Base-by-base conservation (phyloP, 441 rosid species). In the Pelargonium fulgidum region DNA sequence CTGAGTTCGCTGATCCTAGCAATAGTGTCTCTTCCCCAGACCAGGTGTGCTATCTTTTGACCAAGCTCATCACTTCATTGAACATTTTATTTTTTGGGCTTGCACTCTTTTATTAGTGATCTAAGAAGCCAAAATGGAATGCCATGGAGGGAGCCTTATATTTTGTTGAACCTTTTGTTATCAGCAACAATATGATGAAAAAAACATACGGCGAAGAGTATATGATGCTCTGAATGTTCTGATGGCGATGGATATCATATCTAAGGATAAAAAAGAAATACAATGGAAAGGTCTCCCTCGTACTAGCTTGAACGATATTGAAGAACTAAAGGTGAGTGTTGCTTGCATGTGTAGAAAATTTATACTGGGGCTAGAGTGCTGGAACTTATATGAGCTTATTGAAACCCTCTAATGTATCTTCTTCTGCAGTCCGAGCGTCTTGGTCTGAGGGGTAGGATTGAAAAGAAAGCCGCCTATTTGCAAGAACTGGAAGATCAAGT, bases 241-340 rank as follows among this genome's bases (percentile, higher is more conserved):
- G 70, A 94, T 94, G 99, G 99, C 99, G n/a, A 89, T 94, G 89
- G 98, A 94, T 86, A 94, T 94, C 59, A 89, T 94, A 72, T 89
- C 99, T n/a, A 94, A 94, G 74, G 98, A 94, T 85, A 94, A 94
- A 80, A 94, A 94, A 50, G 99, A 92, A 77, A 94, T 94, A 77
- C 98, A 89, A 29, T 94, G 99, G 99, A 92, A 84, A 80, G 99
- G 99, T 78, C 94, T 94, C 75, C 99, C 99, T 70, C 93, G 93
- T 41, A 90, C 98, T 56, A 94, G 98, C 77, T 82, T 87, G 76
- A 86, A 85, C 75, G 99, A 94, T 83, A 81, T 94, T 70, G 97
- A 94, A 80, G 97, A 89, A 84, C 67, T 94, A 74, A 94, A 94
- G 98, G 99, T 94, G 66, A 75, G 17, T 74, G 56, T 48, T n/a